Base-by-base conservation (phyloP, 495 filamentous ascomycete species). In the Penicillium ucsense region DNA sequence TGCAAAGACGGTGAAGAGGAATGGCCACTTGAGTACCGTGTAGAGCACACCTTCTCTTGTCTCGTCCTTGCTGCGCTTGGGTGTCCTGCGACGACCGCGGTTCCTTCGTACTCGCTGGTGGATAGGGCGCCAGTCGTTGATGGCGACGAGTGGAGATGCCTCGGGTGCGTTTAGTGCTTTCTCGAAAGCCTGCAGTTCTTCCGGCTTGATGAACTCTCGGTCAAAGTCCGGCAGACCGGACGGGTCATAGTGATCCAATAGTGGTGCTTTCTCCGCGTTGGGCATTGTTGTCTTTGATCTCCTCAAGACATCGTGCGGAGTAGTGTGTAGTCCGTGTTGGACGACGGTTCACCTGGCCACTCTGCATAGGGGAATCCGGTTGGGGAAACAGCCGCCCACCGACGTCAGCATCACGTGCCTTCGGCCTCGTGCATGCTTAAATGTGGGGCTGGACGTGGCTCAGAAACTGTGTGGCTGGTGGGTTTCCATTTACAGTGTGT, bases 11-110 rank as follows among this genome's bases (percentile, higher is more conserved):
- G 83, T 68, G 11, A 86, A 54, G 31, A 98, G 69, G 49, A 98
- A 77, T 5, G 92, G 94, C 88, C 89, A 96, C 63, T 95, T 94
- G 39, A 95, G 68, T 29, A 97, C 58, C 2, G 75, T 76, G 62
- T 98, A 97, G 9, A 94, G 75, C 54, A 90, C 88, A 0, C 92
- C 92, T 67, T 98, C 92, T 41, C 92, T 73, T 3, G 91, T 96
- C 66, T 98, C 92, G 62, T 98, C 92, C 51, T 80, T 86, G 44
- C 81, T 82, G 43, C 85, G 73, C 50, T 60, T 64, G 6, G 66
- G 67, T 20, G 50, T 51, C 48, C 72, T 74, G 48, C 68, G 66
- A 32, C 71, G 67, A 29, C 62, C 59, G 10, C 70, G 63, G 43
- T 62, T 68, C 43, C 70, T 67, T n/a, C 76, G 71, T 4, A 87